phyloP scores from a whole-genome alignment of 306 rosid species.

The Cucumis cinereus region DNA sequence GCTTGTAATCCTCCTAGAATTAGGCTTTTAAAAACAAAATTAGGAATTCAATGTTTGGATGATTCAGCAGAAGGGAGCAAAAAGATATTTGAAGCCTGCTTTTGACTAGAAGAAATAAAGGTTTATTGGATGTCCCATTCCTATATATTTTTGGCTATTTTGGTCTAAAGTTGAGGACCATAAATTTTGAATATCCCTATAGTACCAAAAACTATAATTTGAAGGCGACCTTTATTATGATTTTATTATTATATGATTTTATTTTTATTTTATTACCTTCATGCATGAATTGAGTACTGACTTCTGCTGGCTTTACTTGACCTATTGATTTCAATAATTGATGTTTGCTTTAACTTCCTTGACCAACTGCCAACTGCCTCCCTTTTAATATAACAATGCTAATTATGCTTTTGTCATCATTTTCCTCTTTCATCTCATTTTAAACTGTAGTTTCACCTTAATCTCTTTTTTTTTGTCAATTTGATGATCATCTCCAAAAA shows the following conservation, averaged over 20 bases:
- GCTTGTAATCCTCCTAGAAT: background rate
- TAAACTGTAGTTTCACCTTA: background rate
- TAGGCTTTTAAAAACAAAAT: background rate
- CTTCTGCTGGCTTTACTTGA: slow-evolving; percentile 5
- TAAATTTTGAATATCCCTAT: slow-evolving; percentile 1
- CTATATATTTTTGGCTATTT: background rate
- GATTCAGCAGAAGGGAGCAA: background rate
- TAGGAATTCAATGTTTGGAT: background rate
- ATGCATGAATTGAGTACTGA: background rate
- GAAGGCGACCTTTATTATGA: background rate
- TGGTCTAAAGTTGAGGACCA: slow-evolving; percentile 11
- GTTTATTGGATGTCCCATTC: background rate
- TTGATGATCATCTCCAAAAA: background rate
- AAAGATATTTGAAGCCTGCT: background rate
- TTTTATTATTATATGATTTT: background rate
- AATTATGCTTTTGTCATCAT: slow-evolving; percentile 1
- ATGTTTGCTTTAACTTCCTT: slow-evolving; percentile 21
- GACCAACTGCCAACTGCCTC: slow-evolving; percentile 26
- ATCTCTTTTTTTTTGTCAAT: background rate
- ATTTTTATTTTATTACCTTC: background rate
- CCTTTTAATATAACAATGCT: background rate
- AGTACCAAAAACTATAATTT: background rate
- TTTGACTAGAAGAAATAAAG: slow-evolving; percentile 4
- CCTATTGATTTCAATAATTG: slow-evolving; percentile 18
- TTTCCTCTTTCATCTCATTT: background rate